phyloP scores from a whole-genome alignment of 345 rosid species.

The Hibiscus syriacus region DNA sequence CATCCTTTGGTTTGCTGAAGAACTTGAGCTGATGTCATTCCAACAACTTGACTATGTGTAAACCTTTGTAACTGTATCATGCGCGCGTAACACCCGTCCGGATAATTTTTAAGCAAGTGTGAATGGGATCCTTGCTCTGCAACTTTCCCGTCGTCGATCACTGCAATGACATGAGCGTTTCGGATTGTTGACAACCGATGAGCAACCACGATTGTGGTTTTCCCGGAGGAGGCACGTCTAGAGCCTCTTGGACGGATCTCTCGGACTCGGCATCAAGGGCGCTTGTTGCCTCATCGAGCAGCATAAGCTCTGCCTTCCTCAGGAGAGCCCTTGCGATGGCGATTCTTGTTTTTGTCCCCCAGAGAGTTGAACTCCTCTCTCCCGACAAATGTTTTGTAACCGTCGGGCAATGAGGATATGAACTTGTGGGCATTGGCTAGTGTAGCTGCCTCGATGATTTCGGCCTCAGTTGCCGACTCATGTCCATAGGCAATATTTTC shows the following conservation, averaged over 20 bases:
- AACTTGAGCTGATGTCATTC: constrained; percentile 75
- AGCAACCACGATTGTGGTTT: constrained; percentile 85
- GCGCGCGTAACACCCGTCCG: constrained; percentile 80
- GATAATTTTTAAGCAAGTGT: constrained; percentile 66
- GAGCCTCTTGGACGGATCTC: constrained; percentile 89
- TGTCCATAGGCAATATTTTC: constrained; percentile 95
- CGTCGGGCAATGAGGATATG: constrained; percentile 72
- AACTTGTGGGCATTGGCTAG: constrained; percentile 88
- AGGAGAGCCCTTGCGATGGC: constrained; percentile 81
- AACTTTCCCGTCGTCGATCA: constrained; percentile 91
- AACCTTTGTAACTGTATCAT: constrained; percentile 97
- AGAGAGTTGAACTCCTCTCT: constrained; percentile 86
- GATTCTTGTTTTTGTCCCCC: constrained; percentile 98
- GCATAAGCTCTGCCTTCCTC: constrained; percentile 80
- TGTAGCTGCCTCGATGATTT: constrained; percentile 90
- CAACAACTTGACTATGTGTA: constrained; percentile 72
- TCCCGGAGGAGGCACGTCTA: constrained; percentile 92
- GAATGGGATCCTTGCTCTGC: constrained; percentile 95
- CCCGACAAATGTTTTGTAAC: constrained; percentile 86
- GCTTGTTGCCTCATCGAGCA: constrained; percentile 95
- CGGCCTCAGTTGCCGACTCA: constrained; percentile 74
- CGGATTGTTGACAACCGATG: constrained; percentile 83
- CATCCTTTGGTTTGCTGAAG: constrained; percentile 58
- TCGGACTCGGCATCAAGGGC: constrained; percentile 91
- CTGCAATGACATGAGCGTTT: constrained; percentile 80